phyloP scores from a whole-genome alignment of 1,284 basidiomycete genomes.

The Sporisorium reilianum region DNA sequence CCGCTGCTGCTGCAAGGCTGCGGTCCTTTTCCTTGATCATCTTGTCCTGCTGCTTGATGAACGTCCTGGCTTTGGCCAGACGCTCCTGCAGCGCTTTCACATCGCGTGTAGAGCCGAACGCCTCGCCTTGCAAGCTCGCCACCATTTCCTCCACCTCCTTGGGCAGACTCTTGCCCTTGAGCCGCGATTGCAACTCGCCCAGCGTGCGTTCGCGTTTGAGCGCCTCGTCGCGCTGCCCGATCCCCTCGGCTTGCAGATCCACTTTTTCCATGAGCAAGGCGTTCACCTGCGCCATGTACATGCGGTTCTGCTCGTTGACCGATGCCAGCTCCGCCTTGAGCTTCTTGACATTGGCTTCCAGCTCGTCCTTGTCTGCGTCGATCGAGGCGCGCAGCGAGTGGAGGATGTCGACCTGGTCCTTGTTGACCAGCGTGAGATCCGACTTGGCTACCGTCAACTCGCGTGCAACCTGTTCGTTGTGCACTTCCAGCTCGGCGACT shows the following conservation, averaged over 20 bases:
- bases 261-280: slow-evolving; percentile 88
- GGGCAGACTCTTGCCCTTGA: slow-evolving; percentile 74
- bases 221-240: slow-evolving; percentile 62
- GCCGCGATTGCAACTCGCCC: slow-evolving; percentile 73
- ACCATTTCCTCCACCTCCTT: slow-evolving; percentile 83
- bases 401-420: slow-evolving; percentile 74
- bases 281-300: slow-evolving; percentile 80
- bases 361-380: slow-evolving; percentile 82
- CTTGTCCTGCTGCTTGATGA: slow-evolving; percentile 87
- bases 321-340: slow-evolving; percentile 80
- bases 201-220: slow-evolving; percentile 51
- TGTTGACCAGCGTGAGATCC: slow-evolving; percentile 73
- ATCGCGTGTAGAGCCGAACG: slow-evolving; percentile 78
- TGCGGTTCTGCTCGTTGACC: slow-evolving; percentile 83
- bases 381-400: slow-evolving; percentile 85
- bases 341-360: slow-evolving; percentile 78
- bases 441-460: slow-evolving; percentile 87
- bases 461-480: slow-evolving; percentile 76
- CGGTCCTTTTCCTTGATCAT: slow-evolving; percentile 62
- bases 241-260: slow-evolving; percentile 76
- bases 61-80: slow-evolving; percentile 85
- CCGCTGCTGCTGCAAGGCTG: slow-evolving; percentile 26
- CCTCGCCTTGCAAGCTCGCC: slow-evolving; percentile 82
- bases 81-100: slow-evolving; percentile 81
- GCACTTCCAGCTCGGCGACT: slow-evolving; percentile 79